These are phyloP conservation scores for Fusarium sororula DNA, from an alignment of 2,329 filamentous ascomycete species.

Conservation along the genomic window DNA sequence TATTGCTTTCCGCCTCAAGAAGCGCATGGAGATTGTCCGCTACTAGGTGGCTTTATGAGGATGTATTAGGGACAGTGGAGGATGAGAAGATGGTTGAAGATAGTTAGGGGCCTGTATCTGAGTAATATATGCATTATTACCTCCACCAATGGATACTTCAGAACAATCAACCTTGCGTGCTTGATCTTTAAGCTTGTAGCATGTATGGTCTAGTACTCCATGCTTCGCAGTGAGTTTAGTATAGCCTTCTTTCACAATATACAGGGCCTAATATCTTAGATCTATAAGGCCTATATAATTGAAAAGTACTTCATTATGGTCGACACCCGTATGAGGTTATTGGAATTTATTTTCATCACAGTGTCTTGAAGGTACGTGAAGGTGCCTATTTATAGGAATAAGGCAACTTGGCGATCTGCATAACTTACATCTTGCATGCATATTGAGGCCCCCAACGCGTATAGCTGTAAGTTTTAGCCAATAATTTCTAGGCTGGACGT, in stretches of 20 bases:
- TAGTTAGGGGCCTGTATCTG: fast-evolving
- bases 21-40: slow-evolving; percentile 48
- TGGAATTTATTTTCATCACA: too few relatives aligned
- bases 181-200: too few relatives aligned
- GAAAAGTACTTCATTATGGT: too few relatives aligned
- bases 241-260: fast-evolving
- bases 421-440: background rate
- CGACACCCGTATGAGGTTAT: too few relatives aligned
- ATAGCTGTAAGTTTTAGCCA: fast-evolving
- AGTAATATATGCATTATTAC: background rate
- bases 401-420: too few relatives aligned
- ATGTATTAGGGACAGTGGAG: too few relatives aligned
- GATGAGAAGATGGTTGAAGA: background rate
- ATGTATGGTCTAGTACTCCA: too few relatives aligned
- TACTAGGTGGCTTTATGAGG: background rate
- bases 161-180: fast-evolving
- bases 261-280: background rate
- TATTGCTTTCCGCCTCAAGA: slow-evolving; percentile 60
- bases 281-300: too few relatives aligned
- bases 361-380: too few relatives aligned
- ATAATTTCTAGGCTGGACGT: too few relatives aligned
- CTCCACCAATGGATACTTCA: fast-evolving
- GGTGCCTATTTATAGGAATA: too few relatives aligned
- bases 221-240: background rate
- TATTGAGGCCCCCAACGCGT: fast-evolving